Evolutionary conservation across 176 grass and related monocot genomes (phyloP).

Genomic region (Aegilops tauschii): DNA sequence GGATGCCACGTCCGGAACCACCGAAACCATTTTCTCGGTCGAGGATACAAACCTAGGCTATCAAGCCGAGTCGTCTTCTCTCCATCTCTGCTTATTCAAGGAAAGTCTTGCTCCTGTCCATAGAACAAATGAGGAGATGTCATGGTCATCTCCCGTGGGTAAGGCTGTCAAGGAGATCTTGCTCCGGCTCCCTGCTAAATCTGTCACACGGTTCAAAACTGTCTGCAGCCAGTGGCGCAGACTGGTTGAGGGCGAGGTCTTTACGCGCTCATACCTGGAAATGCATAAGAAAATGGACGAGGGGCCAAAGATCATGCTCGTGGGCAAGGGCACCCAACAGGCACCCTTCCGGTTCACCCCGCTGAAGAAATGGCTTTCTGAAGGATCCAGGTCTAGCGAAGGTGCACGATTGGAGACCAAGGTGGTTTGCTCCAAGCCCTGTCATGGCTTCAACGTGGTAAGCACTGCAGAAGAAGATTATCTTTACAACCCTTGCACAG

Average conservation of each 20-base stretch:
- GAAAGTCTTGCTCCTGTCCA: constrained; percentile 20
- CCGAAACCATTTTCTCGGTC: background rate
- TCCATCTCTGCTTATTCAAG: background rate
- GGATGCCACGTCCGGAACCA: background rate
- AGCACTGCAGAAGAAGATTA: background rate
- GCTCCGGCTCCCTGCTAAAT: background rate
- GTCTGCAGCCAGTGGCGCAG: background rate
- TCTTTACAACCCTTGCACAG: background rate
- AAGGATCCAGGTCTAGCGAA: background rate
- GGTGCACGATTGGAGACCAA: background rate
- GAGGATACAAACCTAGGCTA: background rate
- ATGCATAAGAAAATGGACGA: background rate
- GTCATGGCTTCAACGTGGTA: background rate
- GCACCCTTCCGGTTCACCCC: background rate
- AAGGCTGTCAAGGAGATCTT: constrained; percentile 14
- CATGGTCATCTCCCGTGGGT: background rate
- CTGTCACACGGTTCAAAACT: background rate
- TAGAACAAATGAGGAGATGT: background rate
- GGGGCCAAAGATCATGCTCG: background rate
- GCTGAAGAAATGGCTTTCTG: background rate
- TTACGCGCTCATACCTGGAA: background rate
- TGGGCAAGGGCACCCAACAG: background rate
- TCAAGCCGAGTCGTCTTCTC: background rate
- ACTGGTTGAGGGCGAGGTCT: background rate
- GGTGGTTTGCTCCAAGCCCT: background rate